These are phyloP conservation scores for Chalara sp. DNA, from an alignment of 2,329 filamentous ascomycete species.

Conservation along the genomic window DNA sequence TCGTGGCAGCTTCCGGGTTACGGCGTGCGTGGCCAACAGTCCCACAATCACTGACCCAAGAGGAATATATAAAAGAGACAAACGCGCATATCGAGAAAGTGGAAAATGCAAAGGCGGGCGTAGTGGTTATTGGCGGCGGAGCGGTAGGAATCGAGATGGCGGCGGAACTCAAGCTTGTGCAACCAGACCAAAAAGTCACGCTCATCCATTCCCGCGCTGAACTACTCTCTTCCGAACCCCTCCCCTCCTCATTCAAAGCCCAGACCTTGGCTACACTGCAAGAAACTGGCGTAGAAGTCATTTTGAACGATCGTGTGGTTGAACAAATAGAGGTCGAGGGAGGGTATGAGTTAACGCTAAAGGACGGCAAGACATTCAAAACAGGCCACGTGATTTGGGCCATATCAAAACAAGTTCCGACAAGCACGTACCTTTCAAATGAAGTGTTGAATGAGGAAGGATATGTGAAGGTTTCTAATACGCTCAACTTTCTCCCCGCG, in stretches of 20 bases:
- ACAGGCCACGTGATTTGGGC: constrained; percentile 65
- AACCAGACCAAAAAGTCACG: constrained; percentile 60
- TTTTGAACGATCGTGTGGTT: not conserved
- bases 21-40: constrained; percentile 61
- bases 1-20: constrained; percentile 66
- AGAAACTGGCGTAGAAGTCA: not conserved
- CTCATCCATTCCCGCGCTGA: constrained; percentile 66
- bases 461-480: not conserved
- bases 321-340: not conserved
- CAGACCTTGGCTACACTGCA: constrained; percentile 42
- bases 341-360: constrained; percentile 43
- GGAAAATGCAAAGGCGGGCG: constrained; percentile 44
- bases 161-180: constrained; percentile 63
- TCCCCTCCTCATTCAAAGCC: constrained; percentile 64
- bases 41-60: constrained; percentile 55
- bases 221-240: constrained; percentile 65
- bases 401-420: constrained; percentile 55
- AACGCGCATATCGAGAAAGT: constrained; percentile 51
- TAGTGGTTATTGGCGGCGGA: constrained; percentile 70
- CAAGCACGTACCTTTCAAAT: constrained; percentile 44
- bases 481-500: not conserved
- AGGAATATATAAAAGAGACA: constrained; percentile 57
- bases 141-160: constrained; percentile 81
- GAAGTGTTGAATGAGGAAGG: not conserved
- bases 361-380: constrained; percentile 50